Evolutionary conservation across 768 basidiomycete genomes (phyloP), one percentile per base, ranked within the genome.

Genomic region (Leccinum imitatum): DNA sequence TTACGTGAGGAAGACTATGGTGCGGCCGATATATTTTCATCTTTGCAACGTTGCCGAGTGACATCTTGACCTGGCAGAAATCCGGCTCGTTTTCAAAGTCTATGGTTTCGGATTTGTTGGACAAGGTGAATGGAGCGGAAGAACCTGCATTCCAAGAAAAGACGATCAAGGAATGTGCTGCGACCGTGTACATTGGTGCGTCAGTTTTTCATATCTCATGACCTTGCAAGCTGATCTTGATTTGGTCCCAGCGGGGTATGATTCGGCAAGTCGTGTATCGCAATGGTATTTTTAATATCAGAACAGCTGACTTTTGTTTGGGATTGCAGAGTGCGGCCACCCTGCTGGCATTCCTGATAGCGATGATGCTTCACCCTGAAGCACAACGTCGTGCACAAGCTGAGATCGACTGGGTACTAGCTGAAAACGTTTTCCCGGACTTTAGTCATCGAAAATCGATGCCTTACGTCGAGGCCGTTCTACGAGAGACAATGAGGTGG

Each of bases 401-500:
- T 9, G 72, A 72, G 57, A 71, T 76, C 3, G 73, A 75, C 30
- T 58, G 63, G 11, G 60, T 61, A 57, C 57, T 68, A 50, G 55
- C 56, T 15, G 47, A 47, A 13, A 50, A 59, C 9, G 39, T 41
- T 19, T 55, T 70, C 2, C 72, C 70, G 8, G 71, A 70, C 52
- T 72, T 74, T 37, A 58, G 57, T 25, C 66, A 74, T 48, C 59
- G 71, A 33, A 52, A 59, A 39, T 69, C 60, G 13, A 35, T 72
- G 3, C 71, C 71, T 31, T 72, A 72, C 51, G 59, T 72, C n/a
- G 71, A 72, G 30, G 71, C 71, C 7, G 50, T 74, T 33, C 56
- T 72, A n/a, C 61, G 71, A 50, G 73, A 75, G 54, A 69, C 69
- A 17, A 65, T 74, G 63, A 68, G 73, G 50, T 76, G 73, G 71